These are phyloP conservation scores for Cutaneotrichosporon sp. DNA, from an alignment of 1,284 basidiomycete species.

Conservation along the genomic window DNA sequence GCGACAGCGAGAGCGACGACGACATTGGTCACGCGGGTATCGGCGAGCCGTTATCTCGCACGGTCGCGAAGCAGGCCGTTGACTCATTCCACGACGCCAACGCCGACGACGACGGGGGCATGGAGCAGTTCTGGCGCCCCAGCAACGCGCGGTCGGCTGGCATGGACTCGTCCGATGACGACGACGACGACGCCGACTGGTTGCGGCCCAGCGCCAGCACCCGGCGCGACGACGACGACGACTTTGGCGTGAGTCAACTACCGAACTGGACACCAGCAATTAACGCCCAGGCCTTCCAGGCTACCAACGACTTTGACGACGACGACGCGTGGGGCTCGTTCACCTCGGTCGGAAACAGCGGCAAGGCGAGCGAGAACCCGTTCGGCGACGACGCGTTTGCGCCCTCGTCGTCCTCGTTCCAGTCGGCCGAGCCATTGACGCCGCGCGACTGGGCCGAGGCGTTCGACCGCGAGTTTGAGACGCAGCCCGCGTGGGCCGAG, in stretches of 20 bases:
- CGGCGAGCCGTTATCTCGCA: conserved; percentile 47
- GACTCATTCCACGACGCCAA: conserved; percentile 35
- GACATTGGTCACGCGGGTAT: conserved; percentile 31
- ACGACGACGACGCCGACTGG: conserved; percentile 53
- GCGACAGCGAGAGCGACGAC: conserved; percentile 39
- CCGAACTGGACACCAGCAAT: background rate
- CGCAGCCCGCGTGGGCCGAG: conserved; percentile 10
- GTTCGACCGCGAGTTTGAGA: conserved; percentile 42
- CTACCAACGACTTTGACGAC: conserved; percentile 35
- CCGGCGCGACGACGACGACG: conserved; percentile 33
- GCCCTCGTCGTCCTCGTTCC: conserved; percentile 11
- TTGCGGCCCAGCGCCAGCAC: conserved; percentile 34
- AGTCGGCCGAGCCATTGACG: conserved; percentile 33
- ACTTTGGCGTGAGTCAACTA: conserved; percentile 42
- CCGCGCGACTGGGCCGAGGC: conserved; percentile 50
- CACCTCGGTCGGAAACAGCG: conserved; percentile 27
- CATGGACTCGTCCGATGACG: conserved; percentile 46
- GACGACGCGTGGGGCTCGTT: conserved; percentile 52
- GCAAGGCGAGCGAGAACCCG: conserved; percentile 40
- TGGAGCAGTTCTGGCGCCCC: conserved; percentile 27
- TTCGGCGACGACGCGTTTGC: conserved; percentile 49
- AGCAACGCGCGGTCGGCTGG: conserved; percentile 12
- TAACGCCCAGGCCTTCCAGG: conserved; percentile 29
- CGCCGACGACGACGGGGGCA: conserved; percentile 32
- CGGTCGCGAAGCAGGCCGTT: conserved; percentile 19